These are phyloP conservation scores for Mycena epipterygia DNA, from an alignment of 768 basidiomycete species.

Conservation along the genomic window DNA sequence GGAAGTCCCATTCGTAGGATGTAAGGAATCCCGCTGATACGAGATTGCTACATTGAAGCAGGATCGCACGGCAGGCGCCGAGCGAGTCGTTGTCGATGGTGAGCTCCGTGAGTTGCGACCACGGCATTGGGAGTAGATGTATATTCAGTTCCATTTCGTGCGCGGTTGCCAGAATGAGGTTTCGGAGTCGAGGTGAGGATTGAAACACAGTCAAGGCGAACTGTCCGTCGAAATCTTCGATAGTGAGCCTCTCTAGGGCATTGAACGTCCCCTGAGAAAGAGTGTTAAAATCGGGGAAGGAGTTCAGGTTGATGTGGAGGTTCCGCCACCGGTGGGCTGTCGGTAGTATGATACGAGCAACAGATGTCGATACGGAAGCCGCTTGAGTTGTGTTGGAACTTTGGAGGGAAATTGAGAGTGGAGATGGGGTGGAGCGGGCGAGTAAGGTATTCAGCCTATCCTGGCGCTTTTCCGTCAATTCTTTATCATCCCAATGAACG, in stretches of 20 bases:
- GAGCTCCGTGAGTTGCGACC: slow-evolving; percentile 10
- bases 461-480: no score
- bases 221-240: neutral
- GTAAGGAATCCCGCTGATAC: neutral
- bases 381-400: no score
- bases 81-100: neutral
- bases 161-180: neutral
- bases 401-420: slow-evolving; percentile 6
- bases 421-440: slow-evolving; percentile 7
- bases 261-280: slow-evolving; percentile 4
- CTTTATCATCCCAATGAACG: neutral
- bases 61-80: neutral
- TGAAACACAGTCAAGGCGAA: neutral
- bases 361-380: neutral
- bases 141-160: neutral
- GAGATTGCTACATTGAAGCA: slow-evolving; percentile 19
- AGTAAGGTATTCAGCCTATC: slow-evolving; percentile 1
- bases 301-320: neutral
- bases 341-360: neutral
- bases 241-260: slow-evolving; percentile 1
- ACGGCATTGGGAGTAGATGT: slow-evolving; percentile 2
- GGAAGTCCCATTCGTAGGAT: neutral
- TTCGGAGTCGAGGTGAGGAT: slow-evolving; percentile 12
- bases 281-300: neutral
- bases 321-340: neutral